A percentile compares a stretch with the other conserved stretches of the same genome.
Conservation (phyloP, 169 alveolate genomes). For the Eimeria praecox region DNA sequence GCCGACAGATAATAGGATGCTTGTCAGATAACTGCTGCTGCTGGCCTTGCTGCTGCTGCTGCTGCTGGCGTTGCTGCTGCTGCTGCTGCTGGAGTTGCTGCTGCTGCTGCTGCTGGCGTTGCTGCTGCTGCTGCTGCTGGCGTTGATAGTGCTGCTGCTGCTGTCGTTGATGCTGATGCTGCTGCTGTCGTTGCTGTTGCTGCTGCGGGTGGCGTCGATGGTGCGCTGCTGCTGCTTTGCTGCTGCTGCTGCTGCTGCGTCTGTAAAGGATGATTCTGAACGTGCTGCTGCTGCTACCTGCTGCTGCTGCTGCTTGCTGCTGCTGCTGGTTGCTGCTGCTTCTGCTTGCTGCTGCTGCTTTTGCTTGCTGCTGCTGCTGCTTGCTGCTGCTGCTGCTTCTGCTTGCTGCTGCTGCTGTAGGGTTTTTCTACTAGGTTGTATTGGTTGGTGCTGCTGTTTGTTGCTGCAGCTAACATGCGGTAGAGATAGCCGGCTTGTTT, state of each 20-base stretch:
- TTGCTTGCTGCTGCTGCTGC: background rate
- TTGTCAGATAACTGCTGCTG: conserved; percentile 61
- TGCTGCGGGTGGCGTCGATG: background rate
- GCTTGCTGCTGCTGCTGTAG: background rate
- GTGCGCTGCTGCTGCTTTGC: background rate
- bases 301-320: no score
- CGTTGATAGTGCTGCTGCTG: background rate
- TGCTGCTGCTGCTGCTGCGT: conserved; percentile 48
- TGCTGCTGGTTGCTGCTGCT: background rate
- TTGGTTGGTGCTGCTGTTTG: background rate
- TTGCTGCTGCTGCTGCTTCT: background rate
- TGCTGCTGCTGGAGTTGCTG: conserved; percentile 55
- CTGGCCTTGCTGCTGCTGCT: conserved; percentile 39
- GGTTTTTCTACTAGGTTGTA: no score
- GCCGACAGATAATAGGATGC: conserved; percentile 71
- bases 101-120: conserved; percentile 4
- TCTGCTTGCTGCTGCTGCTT: background rate
- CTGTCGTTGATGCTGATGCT: background rate
- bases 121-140: background rate
- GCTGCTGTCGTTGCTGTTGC: background rate
- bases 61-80: background rate
- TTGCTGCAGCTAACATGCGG: conserved; percentile 79
- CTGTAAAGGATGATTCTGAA: no score
- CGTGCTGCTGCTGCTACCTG: background rate
- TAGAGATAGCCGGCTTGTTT: conserved; percentile 79